Evolutionary conservation across 2,329 filamentous ascomycete genomes (phyloP).

Genomic region (Aspergillus transmontanensis): DNA sequence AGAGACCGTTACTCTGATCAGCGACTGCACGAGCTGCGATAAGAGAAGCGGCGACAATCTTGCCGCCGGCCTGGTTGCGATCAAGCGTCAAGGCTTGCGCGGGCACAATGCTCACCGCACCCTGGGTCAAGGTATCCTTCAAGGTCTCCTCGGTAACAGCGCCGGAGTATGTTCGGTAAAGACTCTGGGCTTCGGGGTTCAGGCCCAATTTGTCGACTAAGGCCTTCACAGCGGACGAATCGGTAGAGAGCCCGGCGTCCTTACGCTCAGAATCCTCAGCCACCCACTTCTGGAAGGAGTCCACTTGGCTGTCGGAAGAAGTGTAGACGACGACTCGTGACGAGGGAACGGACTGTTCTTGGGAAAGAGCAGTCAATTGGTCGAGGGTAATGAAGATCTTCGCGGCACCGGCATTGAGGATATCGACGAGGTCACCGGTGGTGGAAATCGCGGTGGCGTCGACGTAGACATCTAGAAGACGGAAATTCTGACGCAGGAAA

Average conservation of each 20-base stretch:
- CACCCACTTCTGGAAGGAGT: conserved; percentile 44
- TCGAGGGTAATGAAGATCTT: conserved; percentile 79
- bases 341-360: conserved; percentile 54
- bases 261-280: conserved; percentile 38
- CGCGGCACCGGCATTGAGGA: conserved; percentile 82
- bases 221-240: conserved; percentile 40
- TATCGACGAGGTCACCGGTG: conserved; percentile 71
- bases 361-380: conserved; percentile 62
- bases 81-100: conserved; percentile 70
- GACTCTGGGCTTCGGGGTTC: conserved; percentile 42
- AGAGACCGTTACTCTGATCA: conserved; percentile 79
- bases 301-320: conserved; percentile 40
- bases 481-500: conserved; percentile 61
- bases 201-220: conserved; percentile 42
- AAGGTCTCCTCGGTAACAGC: conserved; percentile 50
- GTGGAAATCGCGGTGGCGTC: conserved; percentile 72
- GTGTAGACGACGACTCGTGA: conserved; percentile 61
- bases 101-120: conserved; percentile 73
- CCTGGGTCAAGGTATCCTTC: conserved; percentile 50
- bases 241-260: conserved; percentile 38
- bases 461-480: conserved; percentile 66
- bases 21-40: conserved; percentile 75
- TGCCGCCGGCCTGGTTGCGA: conserved; percentile 58
- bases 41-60: conserved; percentile 69
- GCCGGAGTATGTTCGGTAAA: conserved; percentile 41